These are phyloP conservation scores for Golubevia sp. DNA, from an alignment of 1,284 basidiomycete genomes.

Conservation along the genomic window DNA sequence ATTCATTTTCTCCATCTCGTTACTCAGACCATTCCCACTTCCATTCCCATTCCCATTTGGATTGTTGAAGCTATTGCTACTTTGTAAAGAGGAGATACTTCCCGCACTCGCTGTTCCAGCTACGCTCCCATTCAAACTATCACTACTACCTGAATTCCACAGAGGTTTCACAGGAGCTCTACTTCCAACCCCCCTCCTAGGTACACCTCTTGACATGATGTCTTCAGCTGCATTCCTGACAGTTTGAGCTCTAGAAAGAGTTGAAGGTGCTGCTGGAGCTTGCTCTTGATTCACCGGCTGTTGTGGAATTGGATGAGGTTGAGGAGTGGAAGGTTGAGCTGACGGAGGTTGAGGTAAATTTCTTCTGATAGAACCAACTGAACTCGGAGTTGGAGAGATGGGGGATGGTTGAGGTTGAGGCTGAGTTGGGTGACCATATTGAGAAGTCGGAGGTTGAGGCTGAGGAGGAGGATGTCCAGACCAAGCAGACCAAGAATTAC, in stretches of 20 bases:
- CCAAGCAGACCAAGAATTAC: too few species aligned
- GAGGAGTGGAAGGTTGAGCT: background rate
- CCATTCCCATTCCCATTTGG: conserved; percentile 25
- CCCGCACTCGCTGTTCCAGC: conserved; percentile 12
- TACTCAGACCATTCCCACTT: too few species aligned
- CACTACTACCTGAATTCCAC: conserved; percentile 21
- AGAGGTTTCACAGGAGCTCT: conserved; percentile 14
- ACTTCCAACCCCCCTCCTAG: conserved; percentile 23
- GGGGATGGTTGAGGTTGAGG: background rate
- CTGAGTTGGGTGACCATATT: background rate
- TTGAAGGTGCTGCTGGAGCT: background rate
- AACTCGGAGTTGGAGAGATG: background rate
- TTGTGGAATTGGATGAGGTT: background rate
- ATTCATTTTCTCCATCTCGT: too few species aligned
- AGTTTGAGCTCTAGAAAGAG: conserved; percentile 34
- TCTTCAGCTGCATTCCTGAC: conserved; percentile 44
- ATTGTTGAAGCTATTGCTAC: conserved; percentile 6
- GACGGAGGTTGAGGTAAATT: background rate
- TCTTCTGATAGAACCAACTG: background rate
- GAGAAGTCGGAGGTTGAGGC: background rate
- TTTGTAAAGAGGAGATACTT: conserved; percentile 6
- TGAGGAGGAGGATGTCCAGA: background rate
- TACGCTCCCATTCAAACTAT: conserved; percentile 16
- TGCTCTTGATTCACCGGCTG: background rate
- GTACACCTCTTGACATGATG: conserved; percentile 38